Conservation (phyloP, 805 yeast species). For the Maudiozyma turicensis region DNA sequence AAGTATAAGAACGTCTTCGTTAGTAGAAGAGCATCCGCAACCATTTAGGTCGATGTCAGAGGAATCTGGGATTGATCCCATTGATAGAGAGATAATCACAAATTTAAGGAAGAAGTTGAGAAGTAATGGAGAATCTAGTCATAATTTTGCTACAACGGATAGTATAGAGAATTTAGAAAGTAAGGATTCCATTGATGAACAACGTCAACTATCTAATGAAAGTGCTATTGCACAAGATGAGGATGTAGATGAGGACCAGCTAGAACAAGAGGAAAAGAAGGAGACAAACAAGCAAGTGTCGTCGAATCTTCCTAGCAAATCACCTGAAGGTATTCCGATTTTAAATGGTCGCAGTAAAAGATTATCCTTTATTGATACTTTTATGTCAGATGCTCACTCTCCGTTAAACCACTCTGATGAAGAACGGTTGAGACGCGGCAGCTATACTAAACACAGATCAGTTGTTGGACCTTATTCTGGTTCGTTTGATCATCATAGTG, state of each 20-base stretch:
- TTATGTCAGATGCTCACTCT: conserved; percentile 21
- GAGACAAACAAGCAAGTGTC: neutral
- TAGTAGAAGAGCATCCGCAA: conserved; percentile 21
- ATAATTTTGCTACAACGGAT: conserved; percentile 2
- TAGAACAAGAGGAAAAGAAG: neutral
- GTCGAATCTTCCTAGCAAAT: neutral
- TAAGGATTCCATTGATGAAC: neutral
- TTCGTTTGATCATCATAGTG: conserved; percentile 13
- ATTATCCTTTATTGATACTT: conserved; percentile 27
- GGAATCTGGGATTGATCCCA: conserved; percentile 2
- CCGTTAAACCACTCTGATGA: conserved; percentile 7
- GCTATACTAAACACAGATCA: neutral
- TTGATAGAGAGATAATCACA: conserved; percentile 2
- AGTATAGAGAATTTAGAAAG: neutral
- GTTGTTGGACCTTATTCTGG: conserved; percentile 1
- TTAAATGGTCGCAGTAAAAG: conserved; percentile 14
- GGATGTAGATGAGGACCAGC: neutral
- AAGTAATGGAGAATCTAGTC: neutral
- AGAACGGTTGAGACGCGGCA: neutral
- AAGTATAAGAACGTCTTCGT: conserved; percentile 18
- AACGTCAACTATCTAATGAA: neutral
- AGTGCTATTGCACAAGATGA: neutral
- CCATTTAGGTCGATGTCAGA: conserved; percentile 9
- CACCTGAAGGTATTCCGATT: conserved; percentile 14
- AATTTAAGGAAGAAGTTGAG: conserved; percentile 3